Evolutionary conservation across 768 basidiomycete species (phyloP), one percentile per base, ranked within the genome.

Genomic region (Tulasnella sp.): DNA sequence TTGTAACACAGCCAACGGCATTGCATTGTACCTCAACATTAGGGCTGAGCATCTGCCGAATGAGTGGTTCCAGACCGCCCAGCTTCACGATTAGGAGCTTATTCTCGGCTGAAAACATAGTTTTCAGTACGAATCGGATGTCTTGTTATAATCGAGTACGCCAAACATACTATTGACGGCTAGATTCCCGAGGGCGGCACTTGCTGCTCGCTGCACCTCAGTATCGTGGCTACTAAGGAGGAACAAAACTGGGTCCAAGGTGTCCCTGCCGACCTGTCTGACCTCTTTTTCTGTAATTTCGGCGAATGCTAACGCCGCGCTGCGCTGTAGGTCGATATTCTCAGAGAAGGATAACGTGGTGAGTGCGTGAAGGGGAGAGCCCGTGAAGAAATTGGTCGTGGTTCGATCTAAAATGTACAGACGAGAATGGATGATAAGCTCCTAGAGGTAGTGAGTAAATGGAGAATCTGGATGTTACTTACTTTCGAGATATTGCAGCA

Each of bases 231-330:
- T 92, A 66, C 91, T 88, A 64, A 99, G 80, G 63, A 99, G 82
- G 73, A 96, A 99, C 59, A 98, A 82, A 62, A 99, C 93, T 53
- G 96, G 96, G 72, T 99, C 96, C 66, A 99, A 80, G 19, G 96
- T 99, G 70, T 98, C 96, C 63, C 96, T 80, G 12, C 88, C 92
- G 21, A 99, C 96, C 48, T 89, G 91, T 45, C 93, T 82, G 53
- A 98, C 94, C 73, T 99, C 96, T 74, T 98, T 98, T 76, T 99
- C 96, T 22, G 96, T 99, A 61, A 99, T 99, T 72, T 99, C 96
- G 38, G 96, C 96, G 68, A 98, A 99, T 0, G 96, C 96, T 45
- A 99, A 80, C 3, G 96, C 96, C 1, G 96, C 96, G 64, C 91
- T 94, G 51, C 96, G 83, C 75, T 99, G 96, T 19, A 99, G 79